Evolutionary conservation across 345 rosid species (phyloP).

Genomic region (Heritiera littoralis): DNA sequence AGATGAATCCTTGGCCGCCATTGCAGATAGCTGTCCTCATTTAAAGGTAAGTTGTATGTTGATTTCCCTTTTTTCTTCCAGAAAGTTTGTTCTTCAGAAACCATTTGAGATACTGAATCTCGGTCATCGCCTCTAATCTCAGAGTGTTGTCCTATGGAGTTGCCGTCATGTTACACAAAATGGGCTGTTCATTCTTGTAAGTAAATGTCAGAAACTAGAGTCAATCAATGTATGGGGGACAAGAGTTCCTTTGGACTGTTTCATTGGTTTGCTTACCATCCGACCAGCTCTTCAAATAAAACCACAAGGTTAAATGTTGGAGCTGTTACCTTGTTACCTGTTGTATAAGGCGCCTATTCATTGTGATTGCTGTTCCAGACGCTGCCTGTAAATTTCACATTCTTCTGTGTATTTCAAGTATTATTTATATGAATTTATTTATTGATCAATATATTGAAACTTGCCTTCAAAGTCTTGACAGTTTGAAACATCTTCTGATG

Average conservation of each 20-base stretch:
- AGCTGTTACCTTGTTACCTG: conserved; percentile 41
- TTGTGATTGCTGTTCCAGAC: conserved; percentile 1
- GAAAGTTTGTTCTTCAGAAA: background rate
- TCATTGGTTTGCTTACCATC: conserved; percentile 56
- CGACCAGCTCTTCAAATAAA: conserved; percentile 77
- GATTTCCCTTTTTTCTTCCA: background rate
- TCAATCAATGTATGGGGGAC: conserved; percentile 90
- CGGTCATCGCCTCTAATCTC: conserved; percentile 3
- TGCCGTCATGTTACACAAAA: conserved; percentile 83
- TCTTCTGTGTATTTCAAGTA: background rate
- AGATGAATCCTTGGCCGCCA: conserved; percentile 72
- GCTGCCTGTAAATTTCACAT: background rate
- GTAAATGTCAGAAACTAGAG: conserved; percentile 68
- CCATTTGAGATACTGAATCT: background rate
- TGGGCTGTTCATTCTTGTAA: conserved; percentile 65
- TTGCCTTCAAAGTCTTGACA: too few species aligned
- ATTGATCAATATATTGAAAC: conserved; percentile 1
- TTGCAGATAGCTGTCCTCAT: conserved; percentile 73
- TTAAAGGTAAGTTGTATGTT: conserved; percentile 52
- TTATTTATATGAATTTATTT: background rate
- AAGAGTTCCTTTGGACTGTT: conserved; percentile 66
- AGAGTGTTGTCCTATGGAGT: conserved; percentile 84
- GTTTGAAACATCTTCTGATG: too few species aligned
- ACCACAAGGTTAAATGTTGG: conserved; percentile 44
- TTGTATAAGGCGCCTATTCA: conserved; percentile 29